Evolutionary conservation across 1,284 basidiomycete genomes (phyloP), one percentile per base, ranked within the genome.

Genomic region (Ceratobasidium sp.): DNA sequence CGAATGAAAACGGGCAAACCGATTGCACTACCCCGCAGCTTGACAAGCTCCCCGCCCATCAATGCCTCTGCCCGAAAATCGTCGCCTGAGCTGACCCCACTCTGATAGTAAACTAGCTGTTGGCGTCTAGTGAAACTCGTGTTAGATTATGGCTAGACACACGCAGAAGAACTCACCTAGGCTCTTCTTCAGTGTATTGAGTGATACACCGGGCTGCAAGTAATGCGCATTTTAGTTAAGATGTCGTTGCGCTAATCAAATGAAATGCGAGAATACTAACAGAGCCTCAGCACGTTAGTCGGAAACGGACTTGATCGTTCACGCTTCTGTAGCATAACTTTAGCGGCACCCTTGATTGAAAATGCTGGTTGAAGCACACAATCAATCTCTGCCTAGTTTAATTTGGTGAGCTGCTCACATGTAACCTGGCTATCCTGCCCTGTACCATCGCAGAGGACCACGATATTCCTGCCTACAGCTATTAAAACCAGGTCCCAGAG

Each of bases 101-200:
- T 78, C 53, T 79, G 79, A 53, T 79, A 79, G 61, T 49, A 78
- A 42, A 78, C 77, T 23, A 79, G 42, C 49, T 79, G 79, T 55
- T 55, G 53, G 3, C 67, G 67, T 28, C 67, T 69, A 33, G 20
- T 6, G 15, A n/a, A 6, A 26, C 12, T 4, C 23, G 33, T 18
- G 44, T 28, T 5, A 51, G 28, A 13, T 12, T 18, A 4, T 7
- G 26, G 40, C 13, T 20, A 51, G 18, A 18, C 23, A 33, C 13
- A 18, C 46, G 12, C 33, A 28, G 26, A 6, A 15, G 20, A 23
- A 23, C 49, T 39, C n/a, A 56, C 67, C n/a, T 15, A 7, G 67
- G 67, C 13, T 56, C 67, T 12, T 53, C 53, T 56, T 69, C 67
- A 6, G 67, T 69, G 23, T 69, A 69, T 23, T 53, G 51, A 3